Percentiles rank a stretch among this genome's conserved stretches.
Evolutionary conservation across 2,329 filamentous ascomycete genomes (phyloP).

Genomic region (Chrysoporthe deuterocubensis): DNA sequence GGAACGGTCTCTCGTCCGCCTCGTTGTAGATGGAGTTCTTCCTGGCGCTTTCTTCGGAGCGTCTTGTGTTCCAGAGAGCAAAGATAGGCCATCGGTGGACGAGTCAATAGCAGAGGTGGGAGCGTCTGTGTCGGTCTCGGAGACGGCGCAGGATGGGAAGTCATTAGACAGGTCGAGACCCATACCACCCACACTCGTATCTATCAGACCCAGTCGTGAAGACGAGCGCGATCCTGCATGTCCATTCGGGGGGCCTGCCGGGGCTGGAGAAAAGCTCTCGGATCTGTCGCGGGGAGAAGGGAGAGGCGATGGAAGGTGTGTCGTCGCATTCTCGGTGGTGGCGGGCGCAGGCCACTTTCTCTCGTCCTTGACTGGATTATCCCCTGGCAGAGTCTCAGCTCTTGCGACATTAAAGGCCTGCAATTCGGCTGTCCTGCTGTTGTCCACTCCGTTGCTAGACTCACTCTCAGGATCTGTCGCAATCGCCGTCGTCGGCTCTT

Average conservation of each 20-base stretch:
- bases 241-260: background rate
- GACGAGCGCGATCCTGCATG: background rate
- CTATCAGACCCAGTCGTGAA: background rate
- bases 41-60: constrained; percentile 19
- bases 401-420: background rate
- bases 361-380: background rate
- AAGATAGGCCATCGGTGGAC: constrained; percentile 18
- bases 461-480: background rate
- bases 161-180: constrained; percentile 16
- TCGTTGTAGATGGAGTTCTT: constrained; percentile 14
- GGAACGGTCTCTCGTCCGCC: constrained; percentile 34
- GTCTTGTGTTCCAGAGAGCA: constrained; percentile 6
- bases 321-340: background rate
- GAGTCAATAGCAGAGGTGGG: constrained; percentile 21
- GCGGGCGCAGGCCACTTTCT: constrained; percentile 5
- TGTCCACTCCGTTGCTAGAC: background rate
- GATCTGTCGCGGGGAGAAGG: constrained; percentile 7
- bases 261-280: constrained; percentile 7
- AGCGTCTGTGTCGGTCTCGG: constrained; percentile 27
- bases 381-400: background rate
- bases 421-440: constrained; percentile 1
- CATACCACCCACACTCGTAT: background rate
- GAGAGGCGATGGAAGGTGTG: constrained; percentile 15
- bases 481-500: constrained; percentile 1
- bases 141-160: constrained; percentile 26